Base-by-base conservation (phyloP, 139 green algal genomes). In the Volvox africanus region DNA sequence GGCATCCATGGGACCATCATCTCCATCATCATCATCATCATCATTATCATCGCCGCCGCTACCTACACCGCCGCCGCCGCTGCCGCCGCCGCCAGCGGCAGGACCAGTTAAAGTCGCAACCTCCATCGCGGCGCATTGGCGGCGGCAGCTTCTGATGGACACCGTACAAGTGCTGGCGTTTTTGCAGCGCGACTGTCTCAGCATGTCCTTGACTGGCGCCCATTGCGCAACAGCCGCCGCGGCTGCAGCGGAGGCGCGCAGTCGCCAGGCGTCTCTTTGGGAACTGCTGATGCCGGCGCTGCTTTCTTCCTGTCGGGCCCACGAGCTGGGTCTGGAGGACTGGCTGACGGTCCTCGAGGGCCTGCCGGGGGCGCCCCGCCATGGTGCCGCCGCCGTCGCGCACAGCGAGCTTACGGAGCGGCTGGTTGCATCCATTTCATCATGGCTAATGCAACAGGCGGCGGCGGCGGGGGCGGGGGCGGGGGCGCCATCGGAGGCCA, bases 131-230 rank as follows among this genome's bases (percentile, higher is more conserved):
- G 44, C 44, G 44, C 32, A 35, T 30, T 55, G 75, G 33, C 75
- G 75, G 75, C 75, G 75, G 75, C 75, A 81, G 75, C 75, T 81
- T 33, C 75, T 81, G 5, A 81, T 81, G 75, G 75, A 61, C 24
- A 19, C 75, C 33, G 75, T 81, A 11, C 75, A 55, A 19, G 75
- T 81, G 17, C 32, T 81, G 30, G 30, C 32, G 17, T 30, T 81
- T 1, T 9, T 81, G 75, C 75, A 20, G 75, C 32, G 75, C 32
- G 32, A 50, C 75, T 30, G 30, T 35, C 75, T 81, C 75, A 61
- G 13, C 75, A 50, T 35, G 0, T 24, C 75, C 17, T 30, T 79
- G 1, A n/a, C 71, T 1, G 71, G 71, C 20, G 71, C 35, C 71
- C 71, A 33, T 30, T 5, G 30, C 75, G 75, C 75, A 33, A 30